phyloP scores from a whole-genome alignment of 2,329 filamentous ascomycete genomes.

The Parasarocladium wereldwijsianum region DNA sequence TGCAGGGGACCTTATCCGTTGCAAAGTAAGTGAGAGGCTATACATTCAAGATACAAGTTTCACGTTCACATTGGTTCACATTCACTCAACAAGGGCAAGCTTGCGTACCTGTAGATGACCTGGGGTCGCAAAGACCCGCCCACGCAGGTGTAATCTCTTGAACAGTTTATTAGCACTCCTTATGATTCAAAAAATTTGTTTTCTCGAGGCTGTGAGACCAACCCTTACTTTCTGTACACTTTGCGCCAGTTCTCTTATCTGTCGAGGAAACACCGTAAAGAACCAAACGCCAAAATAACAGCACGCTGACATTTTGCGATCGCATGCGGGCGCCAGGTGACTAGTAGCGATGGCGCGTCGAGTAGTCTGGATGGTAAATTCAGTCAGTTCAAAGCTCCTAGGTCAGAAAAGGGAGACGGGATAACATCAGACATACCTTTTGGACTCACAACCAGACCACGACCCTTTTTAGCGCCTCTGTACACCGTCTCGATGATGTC shows the following conservation, averaged over 20 bases:
- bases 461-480: constrained; percentile 93
- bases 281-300: neutral
- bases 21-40: too few species aligned
- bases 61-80: too few species aligned
- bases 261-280: constrained; percentile 2
- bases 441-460: constrained; percentile 89
- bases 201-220: constrained; percentile 3
- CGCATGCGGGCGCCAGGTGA: constrained; percentile 1
- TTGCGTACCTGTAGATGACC: too few species aligned
- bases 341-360: constrained; percentile 22
- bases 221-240: constrained; percentile 3
- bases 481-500: constrained; percentile 98
- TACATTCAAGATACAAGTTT: too few species aligned
- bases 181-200: neutral
- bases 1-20: too few species aligned
- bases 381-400: neutral
- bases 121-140: too few species aligned
- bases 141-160: too few species aligned
- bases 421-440: constrained; percentile 59
- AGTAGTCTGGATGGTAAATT: constrained; percentile 19
- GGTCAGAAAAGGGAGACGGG: neutral
- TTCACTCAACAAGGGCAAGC: too few species aligned
- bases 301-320: neutral
- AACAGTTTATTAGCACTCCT: too few species aligned
- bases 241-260: too few species aligned